Conservation (phyloP, 1,284 basidiomycete genomes). For the Hypsizygus ulmarius region DNA sequence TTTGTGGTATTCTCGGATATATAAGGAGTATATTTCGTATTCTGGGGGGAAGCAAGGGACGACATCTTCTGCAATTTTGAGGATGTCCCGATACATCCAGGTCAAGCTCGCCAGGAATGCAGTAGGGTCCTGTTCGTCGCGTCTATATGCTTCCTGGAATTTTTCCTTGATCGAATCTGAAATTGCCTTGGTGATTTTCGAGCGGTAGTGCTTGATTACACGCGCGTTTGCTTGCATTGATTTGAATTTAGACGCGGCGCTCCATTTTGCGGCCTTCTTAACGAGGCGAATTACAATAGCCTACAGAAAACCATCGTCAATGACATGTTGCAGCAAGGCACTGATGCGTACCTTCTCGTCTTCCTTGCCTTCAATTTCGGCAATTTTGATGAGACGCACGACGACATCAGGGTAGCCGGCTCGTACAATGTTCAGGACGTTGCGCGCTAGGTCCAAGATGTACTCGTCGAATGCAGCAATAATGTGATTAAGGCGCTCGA, state of each 20-base stretch:
- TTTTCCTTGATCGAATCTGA: constrained; percentile 73
- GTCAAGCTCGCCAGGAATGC: constrained; percentile 77
- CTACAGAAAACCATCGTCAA: constrained; percentile 36
- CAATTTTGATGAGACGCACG: constrained; percentile 90
- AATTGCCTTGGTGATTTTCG: constrained; percentile 85
- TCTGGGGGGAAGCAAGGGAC: constrained; percentile 91
- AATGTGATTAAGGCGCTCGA: constrained; percentile 84
- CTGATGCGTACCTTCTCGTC: constrained; percentile 81
- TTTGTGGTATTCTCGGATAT: constrained; percentile 90
- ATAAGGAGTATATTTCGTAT: constrained; percentile 84
- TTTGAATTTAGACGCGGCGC: constrained; percentile 87
- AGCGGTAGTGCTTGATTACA: constrained; percentile 93
- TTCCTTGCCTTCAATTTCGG: constrained; percentile 89
- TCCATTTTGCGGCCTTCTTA: constrained; percentile 87
- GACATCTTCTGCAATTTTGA: constrained; percentile 85
- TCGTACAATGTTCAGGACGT: constrained; percentile 79
- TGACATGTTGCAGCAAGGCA: background rate
- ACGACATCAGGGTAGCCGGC: constrained; percentile 82
- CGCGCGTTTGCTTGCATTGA: constrained; percentile 92
- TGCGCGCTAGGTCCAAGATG: constrained; percentile 74
- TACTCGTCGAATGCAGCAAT: constrained; percentile 87
- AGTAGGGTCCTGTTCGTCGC: constrained; percentile 61
- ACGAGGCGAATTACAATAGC: constrained; percentile 91
- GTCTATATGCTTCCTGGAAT: constrained; percentile 70
- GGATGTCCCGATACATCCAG: constrained; percentile 96